These are phyloP conservation scores for Platismatia glauca DNA, from an alignment of 495 filamentous ascomycete species.

Conservation along the genomic window DNA sequence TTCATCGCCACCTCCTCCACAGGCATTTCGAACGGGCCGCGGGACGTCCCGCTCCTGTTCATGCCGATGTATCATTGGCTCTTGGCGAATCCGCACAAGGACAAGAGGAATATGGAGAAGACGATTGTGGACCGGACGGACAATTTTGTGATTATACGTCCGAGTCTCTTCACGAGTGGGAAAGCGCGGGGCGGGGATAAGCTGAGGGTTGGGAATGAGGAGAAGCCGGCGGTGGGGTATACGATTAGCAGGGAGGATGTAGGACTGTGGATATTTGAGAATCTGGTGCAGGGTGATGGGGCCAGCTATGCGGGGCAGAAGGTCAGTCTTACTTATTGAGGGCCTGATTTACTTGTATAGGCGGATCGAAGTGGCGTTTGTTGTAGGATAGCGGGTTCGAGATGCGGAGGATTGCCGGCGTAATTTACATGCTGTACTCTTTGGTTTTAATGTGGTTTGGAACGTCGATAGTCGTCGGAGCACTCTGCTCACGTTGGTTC, in stretches of 20 bases:
- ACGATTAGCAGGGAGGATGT: conserved; percentile 32
- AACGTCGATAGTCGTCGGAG: too few relatives aligned
- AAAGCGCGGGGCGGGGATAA: conserved; percentile 17
- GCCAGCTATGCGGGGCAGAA: conserved; percentile 33
- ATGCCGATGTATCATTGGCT: conserved; percentile 30
- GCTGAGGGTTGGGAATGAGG: conserved; percentile 32
- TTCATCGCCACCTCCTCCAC: conserved; percentile 28
- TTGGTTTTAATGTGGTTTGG: too few relatives aligned
- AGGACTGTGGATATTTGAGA: conserved; percentile 37
- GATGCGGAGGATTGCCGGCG: too few relatives aligned
- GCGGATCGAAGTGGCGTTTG: not conserved
- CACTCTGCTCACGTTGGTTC: too few relatives aligned
- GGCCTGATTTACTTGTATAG: not conserved
- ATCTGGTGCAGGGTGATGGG: conserved; percentile 30
- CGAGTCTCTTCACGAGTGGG: conserved; percentile 32
- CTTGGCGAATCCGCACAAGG: conserved; percentile 23
- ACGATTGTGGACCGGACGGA: not conserved
- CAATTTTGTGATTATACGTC: conserved; percentile 30
- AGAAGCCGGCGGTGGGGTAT: conserved; percentile 34
- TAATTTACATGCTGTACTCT: too few relatives aligned
- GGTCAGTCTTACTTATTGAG: conserved; percentile 32
- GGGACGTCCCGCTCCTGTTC: conserved; percentile 32
- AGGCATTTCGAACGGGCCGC: conserved; percentile 24
- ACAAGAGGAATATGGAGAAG: not conserved
- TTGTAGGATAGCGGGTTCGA: too few relatives aligned